Evolutionary conservation across 768 basidiomycete species (phyloP).

Genomic region (Trichaptum fuscoviolaceum): DNA sequence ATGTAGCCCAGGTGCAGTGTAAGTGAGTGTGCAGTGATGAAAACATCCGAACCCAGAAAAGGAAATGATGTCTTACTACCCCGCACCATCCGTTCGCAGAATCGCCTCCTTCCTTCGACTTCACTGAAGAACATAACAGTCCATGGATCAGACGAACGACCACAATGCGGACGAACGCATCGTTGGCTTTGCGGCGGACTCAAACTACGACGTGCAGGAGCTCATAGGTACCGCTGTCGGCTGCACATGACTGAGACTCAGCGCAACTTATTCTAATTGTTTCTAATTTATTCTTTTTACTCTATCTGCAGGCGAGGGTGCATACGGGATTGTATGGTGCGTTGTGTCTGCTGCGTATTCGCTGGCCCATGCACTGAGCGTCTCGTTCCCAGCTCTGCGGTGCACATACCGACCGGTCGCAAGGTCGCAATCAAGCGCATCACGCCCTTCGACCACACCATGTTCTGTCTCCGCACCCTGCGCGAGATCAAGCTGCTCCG

Average conservation of each 20-base stretch:
- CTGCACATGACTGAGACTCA: not conserved
- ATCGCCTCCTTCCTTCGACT: not conserved
- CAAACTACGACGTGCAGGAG: slow-evolving; percentile 24
- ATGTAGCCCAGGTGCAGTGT: too few species aligned
- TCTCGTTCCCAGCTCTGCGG: slow-evolving; percentile 49
- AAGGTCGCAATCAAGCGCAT: slow-evolving; percentile 97
- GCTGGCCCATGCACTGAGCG: slow-evolving; percentile 9
- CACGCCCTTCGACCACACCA: slow-evolving; percentile 89
- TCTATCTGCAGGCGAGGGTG: slow-evolving; percentile 65
- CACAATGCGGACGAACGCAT: slow-evolving; percentile 24
- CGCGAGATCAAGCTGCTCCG: slow-evolving; percentile 91
- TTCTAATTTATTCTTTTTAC: slow-evolving; percentile 2
- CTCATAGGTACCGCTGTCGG: slow-evolving; percentile 10
- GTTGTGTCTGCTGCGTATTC: slow-evolving; percentile 13
- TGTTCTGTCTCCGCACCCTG: slow-evolving; percentile 83
- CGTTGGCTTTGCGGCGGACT: slow-evolving; percentile 44
- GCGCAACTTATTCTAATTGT: too few species aligned
- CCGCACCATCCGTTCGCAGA: too few species aligned
- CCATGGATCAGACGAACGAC: not conserved
- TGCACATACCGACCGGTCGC: slow-evolving; percentile 70
- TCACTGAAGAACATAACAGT: not conserved
- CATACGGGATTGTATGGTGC: slow-evolving; percentile 85
- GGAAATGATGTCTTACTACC: too few species aligned
- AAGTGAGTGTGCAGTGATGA: too few species aligned
- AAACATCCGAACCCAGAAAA: too few species aligned